Conservation (phyloP, 179 eudicot genomes). For the Silene vulgaris region DNA sequence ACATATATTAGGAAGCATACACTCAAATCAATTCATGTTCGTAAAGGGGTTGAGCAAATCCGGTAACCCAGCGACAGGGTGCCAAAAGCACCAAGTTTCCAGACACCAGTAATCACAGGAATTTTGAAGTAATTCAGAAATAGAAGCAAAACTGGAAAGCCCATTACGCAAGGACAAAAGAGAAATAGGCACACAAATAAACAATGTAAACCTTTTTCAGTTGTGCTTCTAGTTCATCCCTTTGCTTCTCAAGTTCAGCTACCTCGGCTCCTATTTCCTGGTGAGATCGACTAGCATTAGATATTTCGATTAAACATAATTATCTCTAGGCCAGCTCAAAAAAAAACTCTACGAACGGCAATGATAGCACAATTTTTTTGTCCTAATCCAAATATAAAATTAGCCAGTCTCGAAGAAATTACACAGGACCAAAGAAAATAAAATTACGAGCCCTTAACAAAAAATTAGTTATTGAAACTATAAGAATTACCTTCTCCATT, state of each 20-base stretch:
- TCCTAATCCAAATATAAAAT: conserved; percentile 4
- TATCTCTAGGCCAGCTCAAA: conserved; percentile 10
- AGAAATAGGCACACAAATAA: conserved; percentile 7
- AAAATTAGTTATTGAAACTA: background rate
- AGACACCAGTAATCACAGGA: background rate
- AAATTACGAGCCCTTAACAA: background rate
- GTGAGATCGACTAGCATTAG: conserved; percentile 15
- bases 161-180: background rate
- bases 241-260: conserved; percentile 76
- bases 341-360: background rate
- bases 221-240: conserved; percentile 86
- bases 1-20: background rate
- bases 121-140: background rate
- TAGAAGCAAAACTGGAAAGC: conserved; percentile 11
- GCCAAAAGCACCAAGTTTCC: conserved; percentile 2
- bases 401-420: background rate
- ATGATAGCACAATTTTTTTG: conserved; percentile 3
- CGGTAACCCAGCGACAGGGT: background rate
- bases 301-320: background rate
- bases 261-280: conserved; percentile 85
- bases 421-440: background rate
- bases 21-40: background rate
- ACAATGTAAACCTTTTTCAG: conserved; percentile 60
- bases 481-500: conserved; percentile 64
- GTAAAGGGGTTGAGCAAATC: background rate